phyloP scores from a whole-genome alignment of 306 rosid species.

The Potentilla sterilis region DNA sequence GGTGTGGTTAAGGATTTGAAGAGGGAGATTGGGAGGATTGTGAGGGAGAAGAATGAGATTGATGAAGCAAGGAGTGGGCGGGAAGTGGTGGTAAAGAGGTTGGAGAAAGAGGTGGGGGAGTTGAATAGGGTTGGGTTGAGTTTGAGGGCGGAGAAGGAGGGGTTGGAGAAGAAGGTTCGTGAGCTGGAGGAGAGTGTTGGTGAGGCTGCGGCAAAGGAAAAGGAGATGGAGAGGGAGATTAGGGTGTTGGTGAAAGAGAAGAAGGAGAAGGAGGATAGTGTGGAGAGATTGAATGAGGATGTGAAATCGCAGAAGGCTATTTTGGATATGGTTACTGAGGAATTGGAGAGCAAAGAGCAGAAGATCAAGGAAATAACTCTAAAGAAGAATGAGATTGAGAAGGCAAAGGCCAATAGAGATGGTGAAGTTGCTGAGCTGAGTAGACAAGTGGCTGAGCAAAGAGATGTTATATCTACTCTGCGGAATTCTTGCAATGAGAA shows the following conservation, averaged over 20 bases:
- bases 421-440: constrained; percentile 38
- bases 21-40: no score
- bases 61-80: constrained; percentile 24
- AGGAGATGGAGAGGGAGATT: constrained; percentile 36
- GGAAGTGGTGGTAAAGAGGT: constrained; percentile 20
- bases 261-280: constrained; percentile 37
- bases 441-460: constrained; percentile 29
- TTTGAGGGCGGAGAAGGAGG: constrained; percentile 26
- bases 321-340: constrained; percentile 29
- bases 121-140: constrained; percentile 25
- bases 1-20: constrained; percentile 33
- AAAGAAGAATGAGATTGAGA: constrained; percentile 40
- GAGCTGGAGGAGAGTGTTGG: constrained; percentile 38
- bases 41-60: constrained; percentile 43
- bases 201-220: constrained; percentile 31
- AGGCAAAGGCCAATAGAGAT: constrained; percentile 31
- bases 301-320: constrained; percentile 9
- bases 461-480: constrained; percentile 26
- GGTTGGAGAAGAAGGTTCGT: constrained; percentile 20
- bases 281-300: constrained; percentile 36
- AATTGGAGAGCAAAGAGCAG: constrained; percentile 23
- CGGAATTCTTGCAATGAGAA: constrained; percentile 15
- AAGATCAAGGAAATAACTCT: constrained; percentile 33
- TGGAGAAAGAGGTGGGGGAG: constrained; percentile 40
- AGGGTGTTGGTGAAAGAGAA: constrained; percentile 31